Evolutionary conservation across 371 early-diverging fungal species (phyloP).

Genomic region (Funneliformis caledonium): DNA sequence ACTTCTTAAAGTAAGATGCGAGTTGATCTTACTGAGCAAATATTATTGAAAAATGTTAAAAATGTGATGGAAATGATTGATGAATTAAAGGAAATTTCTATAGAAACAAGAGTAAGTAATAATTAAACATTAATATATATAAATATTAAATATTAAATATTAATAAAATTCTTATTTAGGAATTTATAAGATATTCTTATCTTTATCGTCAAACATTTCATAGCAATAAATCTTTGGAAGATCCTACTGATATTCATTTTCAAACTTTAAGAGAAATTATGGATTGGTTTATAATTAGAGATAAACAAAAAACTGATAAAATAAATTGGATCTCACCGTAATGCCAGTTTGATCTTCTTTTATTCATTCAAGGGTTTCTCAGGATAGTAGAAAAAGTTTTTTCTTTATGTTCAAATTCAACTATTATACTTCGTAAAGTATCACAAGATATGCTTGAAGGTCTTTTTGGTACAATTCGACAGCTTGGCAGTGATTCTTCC

Average conservation of each 20-base stretch:
- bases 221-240: background rate
- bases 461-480: background rate
- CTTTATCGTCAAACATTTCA: background rate
- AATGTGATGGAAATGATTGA: background rate
- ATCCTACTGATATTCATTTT: background rate
- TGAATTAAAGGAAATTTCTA: background rate
- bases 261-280: background rate
- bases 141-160: background rate
- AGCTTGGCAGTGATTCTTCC: background rate
- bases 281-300: background rate
- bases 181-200: background rate
- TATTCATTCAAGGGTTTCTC: background rate
- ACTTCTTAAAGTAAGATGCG: slow-evolving; percentile 3
- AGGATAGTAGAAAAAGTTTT: background rate
- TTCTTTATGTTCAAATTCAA: background rate
- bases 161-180: background rate
- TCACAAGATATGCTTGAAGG: slow-evolving; percentile 9
- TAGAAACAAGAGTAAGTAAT: background rate
- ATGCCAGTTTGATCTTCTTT: background rate
- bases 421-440: background rate
- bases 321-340: background rate
- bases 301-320: background rate
- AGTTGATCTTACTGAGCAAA: slow-evolving; percentile 8
- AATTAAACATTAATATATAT: background rate
- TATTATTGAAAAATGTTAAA: background rate